Percentiles rank a stretch among this genome's conserved stretches.
phyloP scores from a whole-genome alignment of 768 basidiomycete genomes.

The Suillus occidentalis region DNA sequence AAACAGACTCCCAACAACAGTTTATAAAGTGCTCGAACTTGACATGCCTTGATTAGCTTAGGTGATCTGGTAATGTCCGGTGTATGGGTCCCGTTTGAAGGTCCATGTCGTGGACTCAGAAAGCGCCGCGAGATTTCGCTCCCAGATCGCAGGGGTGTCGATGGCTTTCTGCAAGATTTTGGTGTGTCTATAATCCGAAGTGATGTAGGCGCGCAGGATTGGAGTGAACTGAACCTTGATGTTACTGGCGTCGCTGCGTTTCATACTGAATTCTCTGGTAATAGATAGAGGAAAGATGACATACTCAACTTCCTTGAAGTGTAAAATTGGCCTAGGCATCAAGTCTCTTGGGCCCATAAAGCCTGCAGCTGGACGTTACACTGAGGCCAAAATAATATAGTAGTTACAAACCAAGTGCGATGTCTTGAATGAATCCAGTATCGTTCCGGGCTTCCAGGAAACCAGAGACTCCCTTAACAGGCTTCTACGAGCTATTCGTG shows the following conservation, averaged over 20 bases:
- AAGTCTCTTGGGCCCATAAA: background rate
- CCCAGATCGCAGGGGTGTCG: background rate
- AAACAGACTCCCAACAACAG: background rate
- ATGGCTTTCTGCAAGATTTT: background rate
- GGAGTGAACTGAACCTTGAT: background rate
- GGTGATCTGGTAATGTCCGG: background rate
- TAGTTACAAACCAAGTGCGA: background rate
- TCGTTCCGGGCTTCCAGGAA: background rate
- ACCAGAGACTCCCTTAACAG: background rate
- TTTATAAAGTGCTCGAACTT: background rate
- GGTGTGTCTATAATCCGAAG: background rate
- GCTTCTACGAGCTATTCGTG: background rate
- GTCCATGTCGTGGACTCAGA: slow-evolving; percentile 2
- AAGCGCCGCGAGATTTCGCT: background rate
- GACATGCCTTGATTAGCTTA: background rate
- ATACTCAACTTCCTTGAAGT: slow-evolving; percentile 4
- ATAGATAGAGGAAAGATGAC: background rate
- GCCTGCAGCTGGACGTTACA: background rate
- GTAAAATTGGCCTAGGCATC: background rate
- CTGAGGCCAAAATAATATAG: background rate
- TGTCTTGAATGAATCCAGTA: background rate
- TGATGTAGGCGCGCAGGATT: slow-evolving; percentile 1
- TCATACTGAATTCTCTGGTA: background rate
- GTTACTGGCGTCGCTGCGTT: background rate
- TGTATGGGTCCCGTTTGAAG: background rate